These are phyloP conservation scores for Fistulinella cinereoalba DNA, from an alignment of 1,284 basidiomycete species.

Conservation along the genomic window DNA sequence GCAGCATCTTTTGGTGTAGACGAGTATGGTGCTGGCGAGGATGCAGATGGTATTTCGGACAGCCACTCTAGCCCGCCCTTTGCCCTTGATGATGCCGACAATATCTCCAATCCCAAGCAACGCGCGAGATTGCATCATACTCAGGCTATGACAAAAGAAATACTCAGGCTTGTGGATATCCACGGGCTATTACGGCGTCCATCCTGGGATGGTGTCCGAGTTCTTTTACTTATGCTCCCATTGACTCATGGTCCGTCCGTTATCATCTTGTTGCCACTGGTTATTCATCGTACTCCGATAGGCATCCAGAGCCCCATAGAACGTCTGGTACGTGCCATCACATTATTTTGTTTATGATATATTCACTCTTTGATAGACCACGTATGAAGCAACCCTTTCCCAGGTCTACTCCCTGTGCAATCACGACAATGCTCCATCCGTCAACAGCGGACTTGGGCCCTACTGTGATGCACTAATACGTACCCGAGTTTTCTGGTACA, in stretches of 20 bases:
- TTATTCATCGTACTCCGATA: conserved; percentile 26
- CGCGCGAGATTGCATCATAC: conserved; percentile 28
- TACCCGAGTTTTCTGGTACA: conserved; percentile 83
- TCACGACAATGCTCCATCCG: conserved; percentile 41
- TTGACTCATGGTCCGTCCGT: conserved; percentile 66
- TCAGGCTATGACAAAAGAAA: conserved; percentile 64
- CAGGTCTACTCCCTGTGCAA: conserved; percentile 74
- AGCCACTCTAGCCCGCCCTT: conserved; percentile 13
- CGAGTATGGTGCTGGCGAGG: conserved; percentile 57
- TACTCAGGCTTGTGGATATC: conserved; percentile 75
- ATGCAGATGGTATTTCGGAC: conserved; percentile 21
- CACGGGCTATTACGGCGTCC: conserved; percentile 78
- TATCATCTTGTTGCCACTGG: conserved; percentile 1
- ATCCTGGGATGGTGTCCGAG: conserved; percentile 81
- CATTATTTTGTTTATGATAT: not conserved
- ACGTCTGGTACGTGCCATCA: conserved; percentile 39
- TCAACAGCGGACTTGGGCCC: conserved; percentile 50
- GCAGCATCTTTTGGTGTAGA: conserved; percentile 83
- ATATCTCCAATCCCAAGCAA: conserved; percentile 21
- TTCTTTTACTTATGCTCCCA: conserved; percentile 73
- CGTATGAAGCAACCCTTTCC: conserved; percentile 60
- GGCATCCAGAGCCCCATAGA: conserved; percentile 51
- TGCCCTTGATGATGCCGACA: conserved; percentile 13
- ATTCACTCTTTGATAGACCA: conserved; percentile 34
- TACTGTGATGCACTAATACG: conserved; percentile 63